Base-by-base conservation (phyloP, 768 basidiomycete species). In the Naganishia antarctica region DNA sequence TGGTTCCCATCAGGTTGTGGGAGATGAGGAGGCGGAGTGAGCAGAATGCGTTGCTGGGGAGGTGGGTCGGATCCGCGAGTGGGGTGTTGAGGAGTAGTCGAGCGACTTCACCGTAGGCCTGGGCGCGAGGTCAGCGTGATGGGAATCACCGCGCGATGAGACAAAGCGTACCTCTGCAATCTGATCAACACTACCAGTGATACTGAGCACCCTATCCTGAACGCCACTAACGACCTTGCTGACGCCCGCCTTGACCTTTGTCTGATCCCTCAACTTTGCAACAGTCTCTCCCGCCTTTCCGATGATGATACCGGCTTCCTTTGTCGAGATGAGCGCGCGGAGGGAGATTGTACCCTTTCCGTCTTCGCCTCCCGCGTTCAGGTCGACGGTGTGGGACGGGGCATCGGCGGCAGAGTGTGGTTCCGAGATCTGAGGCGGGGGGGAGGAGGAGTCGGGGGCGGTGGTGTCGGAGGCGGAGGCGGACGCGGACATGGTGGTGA, bases 1-100 rank as follows among this genome's bases (percentile, higher is more conserved):
- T 89, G 66, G 91, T 92, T 60, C 96, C 96, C 96, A 99, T 99
- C 70, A 99, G 83, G 80, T 97, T 94, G 82, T 99, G 96, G 47
- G 92, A 94, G 81, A 99, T 92, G 73, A 99, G 84, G 70, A 99
- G 91, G 66, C 92, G 90, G 79, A 99, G 87, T 67, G 92, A 90
- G 64, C 92, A 92, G 79, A 69, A 80, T 34, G 78, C 75, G 63
- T 84, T 82, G 59, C 88, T 82, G n/a, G 86, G 84, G 23, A 89
- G 81, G 68, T 85, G 80, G 63, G 83, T 79, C 53, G 85, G 86
- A 46, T 87, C 87, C 46, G 90, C 82, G 49, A 90, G 86, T 72
- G 84, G 86, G 43, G 90, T 85, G 60, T 78, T 73, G 66, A 88
- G 80, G 71, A 93, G 87, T 69, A 97, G 89, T 78, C 93, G 90